A percentile compares a stretch with the other conserved stretches of the same genome.
phyloP scores from a whole-genome alignment of 371 early-diverging fungal species.

The Cladochytrium tenue region DNA sequence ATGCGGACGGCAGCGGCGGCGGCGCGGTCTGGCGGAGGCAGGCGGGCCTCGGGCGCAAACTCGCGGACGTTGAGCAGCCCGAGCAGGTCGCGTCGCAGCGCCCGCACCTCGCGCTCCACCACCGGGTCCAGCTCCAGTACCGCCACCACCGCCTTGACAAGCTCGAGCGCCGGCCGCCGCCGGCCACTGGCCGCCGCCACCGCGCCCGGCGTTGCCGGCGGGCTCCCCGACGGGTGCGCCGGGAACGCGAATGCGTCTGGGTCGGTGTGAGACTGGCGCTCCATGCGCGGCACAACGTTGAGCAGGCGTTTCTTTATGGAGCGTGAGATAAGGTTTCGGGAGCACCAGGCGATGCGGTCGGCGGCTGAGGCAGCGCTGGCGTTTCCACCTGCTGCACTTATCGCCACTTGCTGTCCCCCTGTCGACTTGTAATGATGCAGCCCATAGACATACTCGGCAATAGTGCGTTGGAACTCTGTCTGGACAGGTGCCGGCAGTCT shows the following conservation, averaged over 20 bases:
- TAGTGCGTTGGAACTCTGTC: slow-evolving; percentile 55
- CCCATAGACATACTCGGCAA: slow-evolving; percentile 37
- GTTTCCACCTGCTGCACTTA: background rate
- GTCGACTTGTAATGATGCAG: slow-evolving; percentile 19
- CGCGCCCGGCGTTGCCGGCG: slow-evolving; percentile 74
- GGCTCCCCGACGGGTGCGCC: too few species aligned
- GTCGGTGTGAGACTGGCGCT: slow-evolving; percentile 1
- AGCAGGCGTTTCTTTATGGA: slow-evolving; percentile 55
- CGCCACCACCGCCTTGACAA: slow-evolving; percentile 70
- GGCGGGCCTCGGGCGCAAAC: slow-evolving; percentile 73
- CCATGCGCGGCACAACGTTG: slow-evolving; percentile 28
- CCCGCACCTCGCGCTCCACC: slow-evolving; percentile 65
- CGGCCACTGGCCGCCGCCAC: slow-evolving; percentile 56
- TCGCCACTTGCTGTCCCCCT: slow-evolving; percentile 3
- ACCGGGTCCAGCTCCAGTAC: slow-evolving; percentile 72
- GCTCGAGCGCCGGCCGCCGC: slow-evolving; percentile 79
- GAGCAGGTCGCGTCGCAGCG: slow-evolving; percentile 76
- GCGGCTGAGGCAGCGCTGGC: background rate
- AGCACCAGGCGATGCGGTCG: slow-evolving; percentile 43
- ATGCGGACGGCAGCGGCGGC: slow-evolving; percentile 78
- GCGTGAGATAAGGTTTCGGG: slow-evolving; percentile 50
- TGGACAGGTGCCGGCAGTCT: slow-evolving; percentile 79
- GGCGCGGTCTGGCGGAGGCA: too few species aligned
- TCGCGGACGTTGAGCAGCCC: slow-evolving; percentile 70
- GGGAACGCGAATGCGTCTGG: slow-evolving; percentile 56